phyloP scores from a whole-genome alignment of 2,329 filamentous ascomycete species.

The Aquanectria penicillioides region DNA sequence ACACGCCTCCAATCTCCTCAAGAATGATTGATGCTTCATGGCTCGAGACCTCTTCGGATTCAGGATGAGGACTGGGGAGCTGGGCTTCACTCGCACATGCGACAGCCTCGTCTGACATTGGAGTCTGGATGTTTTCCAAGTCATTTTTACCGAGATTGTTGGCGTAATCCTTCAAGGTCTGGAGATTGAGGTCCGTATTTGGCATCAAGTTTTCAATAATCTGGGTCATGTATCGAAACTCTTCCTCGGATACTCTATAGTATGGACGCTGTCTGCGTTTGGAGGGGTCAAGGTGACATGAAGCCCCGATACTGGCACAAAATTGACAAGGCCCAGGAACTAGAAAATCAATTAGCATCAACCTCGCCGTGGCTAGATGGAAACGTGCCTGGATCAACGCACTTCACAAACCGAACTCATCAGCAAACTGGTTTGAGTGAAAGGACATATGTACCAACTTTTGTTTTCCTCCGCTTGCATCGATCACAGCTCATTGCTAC shows the following conservation, averaged over 20 bases:
- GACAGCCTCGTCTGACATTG: too few relatives aligned
- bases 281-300: slow-evolving; percentile 19
- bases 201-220: slow-evolving; percentile 22
- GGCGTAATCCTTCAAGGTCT: slow-evolving; percentile 11
- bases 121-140: background rate
- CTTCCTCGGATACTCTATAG: slow-evolving; percentile 18
- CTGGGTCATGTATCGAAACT: slow-evolving; percentile 24
- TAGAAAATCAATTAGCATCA: background rate
- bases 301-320: slow-evolving; percentile 18
- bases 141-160: background rate
- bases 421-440: background rate
- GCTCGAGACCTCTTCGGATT: background rate
- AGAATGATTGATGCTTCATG: background rate
- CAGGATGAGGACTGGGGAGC: background rate
- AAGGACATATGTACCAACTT: background rate
- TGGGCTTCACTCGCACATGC: background rate
- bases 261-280: slow-evolving; percentile 21
- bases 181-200: slow-evolving; percentile 16
- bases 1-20: slow-evolving; percentile 6
- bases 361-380: background rate
- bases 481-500: slow-evolving; percentile 22
- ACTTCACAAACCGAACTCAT: background rate
- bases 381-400: slow-evolving; percentile 18
- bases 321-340: slow-evolving; percentile 22
- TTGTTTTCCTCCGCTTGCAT: slow-evolving; percentile 20